Evolutionary conservation across 306 rosid genomes (phyloP), one percentile per base, ranked within the genome.

Genomic region (Acacia crassicarpa): DNA sequence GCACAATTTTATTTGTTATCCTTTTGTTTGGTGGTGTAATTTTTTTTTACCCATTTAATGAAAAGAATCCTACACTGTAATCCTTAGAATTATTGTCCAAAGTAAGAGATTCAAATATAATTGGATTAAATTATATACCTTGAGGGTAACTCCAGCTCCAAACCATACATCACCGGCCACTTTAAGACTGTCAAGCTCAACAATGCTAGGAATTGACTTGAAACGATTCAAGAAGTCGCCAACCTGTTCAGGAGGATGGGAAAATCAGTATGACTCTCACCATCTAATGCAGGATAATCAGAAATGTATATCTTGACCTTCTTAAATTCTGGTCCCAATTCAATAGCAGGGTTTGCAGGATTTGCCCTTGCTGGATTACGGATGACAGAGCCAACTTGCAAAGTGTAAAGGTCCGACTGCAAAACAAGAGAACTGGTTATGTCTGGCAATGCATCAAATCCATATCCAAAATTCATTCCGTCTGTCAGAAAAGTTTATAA

Each of bases 291-390:
- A 54, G 73, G 15, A 25, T 46, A 38, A 69, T 61, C 67, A 62
- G 15, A 17, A 72, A 63, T 67, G 80, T 19, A 56, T 67, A 83
- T 63, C 19, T 59, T 77, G 67, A 91, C 99, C 99, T 95, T 95
- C 85, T 93, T 92, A 85, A 90, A 95, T 80, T 95, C 99, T 43
- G 98, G 98, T 32, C 99, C 99, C 78, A 95, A 82, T 91, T 95
- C 98, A 91, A 95, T 88, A 66, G 90, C 61, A 78, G 99, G 99
- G 89, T 95, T 93, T 80, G 89, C 92, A 59, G 98, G 96, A 78
- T 89, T 89, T 74, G 78, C 27, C 89, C 99, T 95, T 62, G 88
- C 93, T 27, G 74, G 41, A 81, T 92, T 95, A 59, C 98, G 86
- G 76, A 45, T 84, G 72, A 95, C 91, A 82, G 74, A 91, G 65